Conservation (phyloP, 202 grass and related monocot genomes). For the Brachypodium distachyon region DNA sequence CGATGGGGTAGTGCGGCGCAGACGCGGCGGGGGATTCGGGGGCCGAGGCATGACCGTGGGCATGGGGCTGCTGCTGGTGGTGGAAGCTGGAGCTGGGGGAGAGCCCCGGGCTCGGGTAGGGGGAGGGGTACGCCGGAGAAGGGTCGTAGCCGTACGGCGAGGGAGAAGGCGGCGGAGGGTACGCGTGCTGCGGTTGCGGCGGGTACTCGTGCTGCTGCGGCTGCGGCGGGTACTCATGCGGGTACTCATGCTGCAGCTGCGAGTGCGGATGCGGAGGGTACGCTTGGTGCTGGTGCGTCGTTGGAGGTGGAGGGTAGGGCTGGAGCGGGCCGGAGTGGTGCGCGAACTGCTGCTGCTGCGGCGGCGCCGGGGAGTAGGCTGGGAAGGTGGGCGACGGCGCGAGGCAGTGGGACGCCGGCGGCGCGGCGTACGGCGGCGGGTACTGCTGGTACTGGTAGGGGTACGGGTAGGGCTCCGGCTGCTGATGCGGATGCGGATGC, state of each 20-base stretch:
- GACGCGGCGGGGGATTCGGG: conserved; percentile 15
- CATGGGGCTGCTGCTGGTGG: conserved; percentile 18
- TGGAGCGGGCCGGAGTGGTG: conserved; percentile 40
- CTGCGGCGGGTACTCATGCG: conserved; percentile 14
- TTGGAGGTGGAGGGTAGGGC: conserved; percentile 14
- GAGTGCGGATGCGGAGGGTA: conserved; percentile 18
- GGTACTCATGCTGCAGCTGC: conserved; percentile 4
- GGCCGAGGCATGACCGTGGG: too few species aligned
- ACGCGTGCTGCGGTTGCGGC: conserved; percentile 1
- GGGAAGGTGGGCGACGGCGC: conserved; percentile 32
- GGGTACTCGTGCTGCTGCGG: background rate
- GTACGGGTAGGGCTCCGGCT: conserved; percentile 24
- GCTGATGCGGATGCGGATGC: conserved; percentile 17
- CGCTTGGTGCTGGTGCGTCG: conserved; percentile 1
- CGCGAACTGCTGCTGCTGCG: conserved; percentile 14
- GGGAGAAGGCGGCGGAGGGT: conserved; percentile 19
- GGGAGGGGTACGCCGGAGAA: conserved; percentile 1
- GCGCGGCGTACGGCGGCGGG: background rate
- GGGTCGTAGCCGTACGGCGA: conserved; percentile 15
- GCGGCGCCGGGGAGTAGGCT: conserved; percentile 14
- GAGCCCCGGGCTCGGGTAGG: conserved; percentile 15
- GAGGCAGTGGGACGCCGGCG: conserved; percentile 13
- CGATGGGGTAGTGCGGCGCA: conserved; percentile 36
- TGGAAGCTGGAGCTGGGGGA: conserved; percentile 30
- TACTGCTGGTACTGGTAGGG: conserved; percentile 31